Conservation (phyloP, 2,329 filamentous ascomycete genomes). For the Neofusicoccum cordaticola region DNA sequence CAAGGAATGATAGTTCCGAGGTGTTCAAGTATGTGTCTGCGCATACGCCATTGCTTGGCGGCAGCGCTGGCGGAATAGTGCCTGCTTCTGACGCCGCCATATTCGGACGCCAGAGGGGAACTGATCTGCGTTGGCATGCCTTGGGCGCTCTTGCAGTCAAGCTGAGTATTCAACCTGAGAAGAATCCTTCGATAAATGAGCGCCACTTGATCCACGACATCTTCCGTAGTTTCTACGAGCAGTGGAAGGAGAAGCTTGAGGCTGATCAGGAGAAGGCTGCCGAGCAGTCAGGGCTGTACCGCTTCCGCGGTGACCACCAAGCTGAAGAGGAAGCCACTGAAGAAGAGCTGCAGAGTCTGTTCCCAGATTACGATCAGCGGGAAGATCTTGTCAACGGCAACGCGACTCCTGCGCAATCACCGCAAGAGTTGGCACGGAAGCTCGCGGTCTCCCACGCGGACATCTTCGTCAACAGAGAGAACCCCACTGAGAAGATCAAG, state of each 20-base stretch:
- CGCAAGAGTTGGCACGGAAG: conserved; percentile 33
- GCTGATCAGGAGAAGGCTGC: conserved; percentile 74
- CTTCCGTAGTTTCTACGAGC: conserved; percentile 70
- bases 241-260: conserved; percentile 77
- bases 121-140: conserved; percentile 38
- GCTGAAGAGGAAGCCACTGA: conserved; percentile 72
- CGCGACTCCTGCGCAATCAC: conserved; percentile 21
- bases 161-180: conserved; percentile 19
- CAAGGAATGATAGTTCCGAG: conserved; percentile 20
- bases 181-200: conserved; percentile 22
- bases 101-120: conserved; percentile 23
- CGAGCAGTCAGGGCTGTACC: conserved; percentile 73
- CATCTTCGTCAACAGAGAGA: conserved; percentile 25
- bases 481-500: neutral
- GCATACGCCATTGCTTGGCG: conserved; percentile 34
- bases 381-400: conserved; percentile 31
- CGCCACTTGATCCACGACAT: conserved; percentile 58
- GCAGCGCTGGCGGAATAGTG: neutral
- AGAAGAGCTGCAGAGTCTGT: conserved; percentile 74
- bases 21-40: conserved; percentile 25
- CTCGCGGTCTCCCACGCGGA: conserved; percentile 33
- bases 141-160: conserved; percentile 28
- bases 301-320: conserved; percentile 74
- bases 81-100: conserved; percentile 15
- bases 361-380: conserved; percentile 70